These are phyloP conservation scores for Penicillium odoratum DNA, from an alignment of 495 filamentous ascomycete species.

Conservation along the genomic window DNA sequence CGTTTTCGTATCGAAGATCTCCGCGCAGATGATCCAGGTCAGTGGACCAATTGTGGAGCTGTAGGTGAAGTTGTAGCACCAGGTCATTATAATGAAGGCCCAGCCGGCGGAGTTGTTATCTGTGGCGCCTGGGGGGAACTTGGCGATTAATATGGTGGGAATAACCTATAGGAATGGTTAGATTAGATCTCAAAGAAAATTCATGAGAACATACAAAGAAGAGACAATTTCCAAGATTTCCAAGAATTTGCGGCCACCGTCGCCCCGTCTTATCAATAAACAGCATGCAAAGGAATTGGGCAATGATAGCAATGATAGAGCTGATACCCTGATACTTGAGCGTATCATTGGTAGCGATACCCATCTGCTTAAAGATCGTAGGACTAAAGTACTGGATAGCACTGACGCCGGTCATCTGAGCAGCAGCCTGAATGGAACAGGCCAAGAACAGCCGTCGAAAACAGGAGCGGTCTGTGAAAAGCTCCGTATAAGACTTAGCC, in stretches of 20 bases:
- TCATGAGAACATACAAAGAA: conserved; percentile 4
- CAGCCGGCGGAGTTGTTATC: conserved; percentile 1
- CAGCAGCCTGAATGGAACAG: conserved; percentile 57
- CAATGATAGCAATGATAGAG: conserved; percentile 51
- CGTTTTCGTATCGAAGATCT: conserved; percentile 62
- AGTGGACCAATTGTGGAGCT: conserved; percentile 1
- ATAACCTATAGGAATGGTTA: conserved; percentile 1
- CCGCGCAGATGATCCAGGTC: conserved; percentile 46
- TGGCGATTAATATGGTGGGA: conserved; percentile 5
- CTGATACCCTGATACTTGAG: conserved; percentile 64
- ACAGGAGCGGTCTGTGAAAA: conserved; percentile 57
- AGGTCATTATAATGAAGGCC: conserved; percentile 8
- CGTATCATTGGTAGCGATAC: conserved; percentile 54
- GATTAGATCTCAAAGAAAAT: not conserved
- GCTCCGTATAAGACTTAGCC: conserved; percentile 59
- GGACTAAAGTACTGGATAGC: conserved; percentile 67
- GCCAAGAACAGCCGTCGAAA: conserved; percentile 63
- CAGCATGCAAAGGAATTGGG: conserved; percentile 15
- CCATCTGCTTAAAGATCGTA: conserved; percentile 59
- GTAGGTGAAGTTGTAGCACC: conserved; percentile 9
- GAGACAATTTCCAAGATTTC: conserved; percentile 4
- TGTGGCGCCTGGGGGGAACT: not conserved
- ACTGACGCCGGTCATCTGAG: conserved; percentile 65
- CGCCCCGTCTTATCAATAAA: conserved; percentile 9
- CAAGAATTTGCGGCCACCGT: conserved; percentile 6